phyloP scores from a whole-genome alignment of 2,329 filamentous ascomycete species.

The Arthroderma sp. region DNA sequence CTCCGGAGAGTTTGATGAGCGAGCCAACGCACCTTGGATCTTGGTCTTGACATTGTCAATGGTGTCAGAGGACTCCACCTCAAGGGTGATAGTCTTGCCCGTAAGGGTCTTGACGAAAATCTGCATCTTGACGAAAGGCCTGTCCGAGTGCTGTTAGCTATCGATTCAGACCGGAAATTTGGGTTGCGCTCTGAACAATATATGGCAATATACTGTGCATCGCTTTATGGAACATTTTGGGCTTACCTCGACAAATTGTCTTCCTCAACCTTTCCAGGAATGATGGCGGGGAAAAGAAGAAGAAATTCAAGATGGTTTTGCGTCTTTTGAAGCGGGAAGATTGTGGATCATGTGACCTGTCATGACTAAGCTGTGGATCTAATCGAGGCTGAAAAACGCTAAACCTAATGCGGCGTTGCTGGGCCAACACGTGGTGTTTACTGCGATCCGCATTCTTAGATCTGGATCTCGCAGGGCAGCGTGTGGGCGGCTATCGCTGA shows the following conservation, averaged over 20 bases:
- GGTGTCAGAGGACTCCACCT: constrained; percentile 99
- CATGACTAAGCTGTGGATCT: constrained; percentile 1
- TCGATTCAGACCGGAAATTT: no score
- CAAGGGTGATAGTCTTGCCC: constrained; percentile 99
- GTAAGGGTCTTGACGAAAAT: constrained; percentile 59
- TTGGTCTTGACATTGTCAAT: constrained; percentile 99
- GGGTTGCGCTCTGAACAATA: no score
- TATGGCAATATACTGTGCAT: no score
- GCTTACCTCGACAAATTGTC: constrained; percentile 49
- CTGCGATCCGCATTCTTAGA: background rate
- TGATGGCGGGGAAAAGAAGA: constrained; percentile 14
- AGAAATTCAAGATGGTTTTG: background rate
- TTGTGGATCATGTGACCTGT: constrained; percentile 19
- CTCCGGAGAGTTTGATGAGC: background rate
- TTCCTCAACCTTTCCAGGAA: constrained; percentile 45
- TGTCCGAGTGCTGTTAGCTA: constrained; percentile 8
- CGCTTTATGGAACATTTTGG: background rate
- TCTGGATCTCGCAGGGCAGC: no score
- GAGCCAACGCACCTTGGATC: constrained; percentile 47
- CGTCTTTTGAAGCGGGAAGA: constrained; percentile 10
- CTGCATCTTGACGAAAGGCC: constrained; percentile 38
- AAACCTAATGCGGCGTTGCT: constrained; percentile 10
- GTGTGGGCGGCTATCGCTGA: no score
- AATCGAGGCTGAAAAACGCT: constrained; percentile 6
- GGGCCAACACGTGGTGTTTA: constrained; percentile 11